A percentile compares a stretch with the other conserved stretches of the same genome.
These are phyloP conservation scores for Galium porrigens DNA, from an alignment of 305 asterid species.

Conservation along the genomic window DNA sequence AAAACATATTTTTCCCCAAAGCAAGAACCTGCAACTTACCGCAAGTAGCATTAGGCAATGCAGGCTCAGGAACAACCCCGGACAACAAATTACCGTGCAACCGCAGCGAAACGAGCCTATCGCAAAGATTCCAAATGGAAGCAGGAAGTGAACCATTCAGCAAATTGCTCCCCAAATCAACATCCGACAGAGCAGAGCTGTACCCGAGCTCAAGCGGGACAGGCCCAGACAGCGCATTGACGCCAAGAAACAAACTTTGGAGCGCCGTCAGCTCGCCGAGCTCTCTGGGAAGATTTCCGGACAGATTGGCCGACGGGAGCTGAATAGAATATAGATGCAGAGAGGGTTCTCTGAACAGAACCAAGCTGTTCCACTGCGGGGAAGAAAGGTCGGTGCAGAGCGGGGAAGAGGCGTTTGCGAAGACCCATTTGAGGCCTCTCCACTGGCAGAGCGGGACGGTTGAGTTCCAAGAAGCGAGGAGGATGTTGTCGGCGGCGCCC, in stretches of 20 bases:
- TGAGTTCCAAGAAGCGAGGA: constrained; percentile 60
- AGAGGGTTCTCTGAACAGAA: constrained; percentile 36
- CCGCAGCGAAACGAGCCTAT: constrained; percentile 48
- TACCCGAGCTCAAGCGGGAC: constrained; percentile 88
- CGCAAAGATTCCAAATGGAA: constrained; percentile 88
- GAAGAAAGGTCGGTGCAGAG: constrained; percentile 56
- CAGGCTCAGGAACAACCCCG: constrained; percentile 64
- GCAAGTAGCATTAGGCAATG: constrained; percentile 61
- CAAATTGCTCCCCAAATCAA: constrained; percentile 67
- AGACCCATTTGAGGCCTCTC: constrained; percentile 75
- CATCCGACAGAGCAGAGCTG: constrained; percentile 50
- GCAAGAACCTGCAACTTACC: constrained; percentile 54
- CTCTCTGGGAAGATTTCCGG: constrained; percentile 71
- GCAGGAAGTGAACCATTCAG: constrained; percentile 58
- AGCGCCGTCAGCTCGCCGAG: constrained; percentile 57
- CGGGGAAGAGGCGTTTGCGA: constrained; percentile 38
- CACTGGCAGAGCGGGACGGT: constrained; percentile 78
- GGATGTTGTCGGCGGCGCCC: constrained; percentile 48
- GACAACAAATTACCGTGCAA: constrained; percentile 66
- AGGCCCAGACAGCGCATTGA: constrained; percentile 52
- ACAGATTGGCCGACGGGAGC: constrained; percentile 79
- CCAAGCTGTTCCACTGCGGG: constrained; percentile 51
- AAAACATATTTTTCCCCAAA: constrained; percentile 58
- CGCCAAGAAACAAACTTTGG: constrained; percentile 54
- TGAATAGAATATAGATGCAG: constrained; percentile 60